These are phyloP conservation scores for Arthrobotrys iridis DNA, from an alignment of 2,329 filamentous ascomycete genomes.

Conservation along the genomic window DNA sequence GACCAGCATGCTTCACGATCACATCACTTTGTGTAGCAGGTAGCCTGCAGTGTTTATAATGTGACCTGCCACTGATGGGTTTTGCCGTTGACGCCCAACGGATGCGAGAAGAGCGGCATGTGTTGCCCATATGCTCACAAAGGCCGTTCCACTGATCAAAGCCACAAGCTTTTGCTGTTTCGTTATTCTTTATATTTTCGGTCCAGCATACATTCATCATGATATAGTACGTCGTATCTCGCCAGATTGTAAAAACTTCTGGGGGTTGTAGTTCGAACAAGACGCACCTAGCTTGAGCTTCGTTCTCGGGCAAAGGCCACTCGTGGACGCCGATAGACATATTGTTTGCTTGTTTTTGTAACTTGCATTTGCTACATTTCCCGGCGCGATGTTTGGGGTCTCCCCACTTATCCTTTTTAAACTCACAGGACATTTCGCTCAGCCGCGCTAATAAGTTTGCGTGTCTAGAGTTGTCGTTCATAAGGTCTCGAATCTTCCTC, in stretches of 20 bases:
- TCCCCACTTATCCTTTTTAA: background rate
- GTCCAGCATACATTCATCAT: slow-evolving; percentile 40
- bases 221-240: slow-evolving; percentile 55
- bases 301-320: slow-evolving; percentile 66
- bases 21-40: slow-evolving; percentile 4
- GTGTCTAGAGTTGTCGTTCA: slow-evolving; percentile 58
- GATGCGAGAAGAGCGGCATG: background rate
- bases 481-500: slow-evolving; percentile 61
- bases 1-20: slow-evolving; percentile 6
- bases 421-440: background rate
- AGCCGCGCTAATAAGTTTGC: slow-evolving; percentile 55
- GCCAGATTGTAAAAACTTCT: slow-evolving; percentile 45
- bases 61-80: background rate
- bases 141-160: slow-evolving; percentile 4
- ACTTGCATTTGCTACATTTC: slow-evolving; percentile 60
- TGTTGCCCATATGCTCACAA: background rate
- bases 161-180: background rate
- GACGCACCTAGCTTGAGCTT: background rate
- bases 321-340: slow-evolving; percentile 67
- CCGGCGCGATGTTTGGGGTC: background rate
- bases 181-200: background rate
- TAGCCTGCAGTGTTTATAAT: background rate
- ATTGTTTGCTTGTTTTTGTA: slow-evolving; percentile 58
- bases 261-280: slow-evolving; percentile 55
- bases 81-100: slow-evolving; percentile 20